Evolutionary conservation across 805 yeast genomes (phyloP).

Genomic region (Jamesozyma rosinii): DNA sequence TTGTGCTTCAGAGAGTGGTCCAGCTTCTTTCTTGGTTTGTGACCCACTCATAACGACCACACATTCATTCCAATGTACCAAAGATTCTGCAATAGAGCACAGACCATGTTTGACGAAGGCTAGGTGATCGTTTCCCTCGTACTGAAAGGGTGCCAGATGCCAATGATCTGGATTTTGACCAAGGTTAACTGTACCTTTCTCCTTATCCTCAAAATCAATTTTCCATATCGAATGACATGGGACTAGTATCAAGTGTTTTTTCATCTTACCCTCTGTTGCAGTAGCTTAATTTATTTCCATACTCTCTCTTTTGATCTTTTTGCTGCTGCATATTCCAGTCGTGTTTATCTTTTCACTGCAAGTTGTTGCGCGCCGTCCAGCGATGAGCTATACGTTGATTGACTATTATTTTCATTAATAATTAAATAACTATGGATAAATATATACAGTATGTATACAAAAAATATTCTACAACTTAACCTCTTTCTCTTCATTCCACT

Average conservation of each 20-base stretch:
- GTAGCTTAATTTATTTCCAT: too few species aligned
- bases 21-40: slow-evolving; percentile 50
- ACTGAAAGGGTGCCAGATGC: slow-evolving; percentile 59
- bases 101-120: slow-evolving; percentile 55
- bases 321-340: too few species aligned
- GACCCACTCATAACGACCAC: slow-evolving; percentile 55
- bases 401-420: too few species aligned
- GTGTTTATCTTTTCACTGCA: too few species aligned
- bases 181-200: slow-evolving; percentile 16
- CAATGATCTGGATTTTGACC: slow-evolving; percentile 51
- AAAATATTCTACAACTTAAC: slow-evolving; percentile 28
- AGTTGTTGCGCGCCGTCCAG: too few species aligned
- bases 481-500: slow-evolving; percentile 54
- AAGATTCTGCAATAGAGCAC: slow-evolving; percentile 34
- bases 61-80: slow-evolving; percentile 23
- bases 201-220: background rate
- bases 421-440: too few species aligned
- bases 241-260: slow-evolving; percentile 36
- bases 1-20: slow-evolving; percentile 50
- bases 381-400: too few species aligned
- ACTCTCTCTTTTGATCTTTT: background rate
- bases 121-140: slow-evolving; percentile 59
- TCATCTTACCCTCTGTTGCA: background rate
- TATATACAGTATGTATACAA: too few species aligned
- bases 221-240: slow-evolving; percentile 64